Evolutionary conservation across 768 basidiomycete genomes (phyloP), one percentile per base, ranked within the genome.

Genomic region (Harrya chromipes): DNA sequence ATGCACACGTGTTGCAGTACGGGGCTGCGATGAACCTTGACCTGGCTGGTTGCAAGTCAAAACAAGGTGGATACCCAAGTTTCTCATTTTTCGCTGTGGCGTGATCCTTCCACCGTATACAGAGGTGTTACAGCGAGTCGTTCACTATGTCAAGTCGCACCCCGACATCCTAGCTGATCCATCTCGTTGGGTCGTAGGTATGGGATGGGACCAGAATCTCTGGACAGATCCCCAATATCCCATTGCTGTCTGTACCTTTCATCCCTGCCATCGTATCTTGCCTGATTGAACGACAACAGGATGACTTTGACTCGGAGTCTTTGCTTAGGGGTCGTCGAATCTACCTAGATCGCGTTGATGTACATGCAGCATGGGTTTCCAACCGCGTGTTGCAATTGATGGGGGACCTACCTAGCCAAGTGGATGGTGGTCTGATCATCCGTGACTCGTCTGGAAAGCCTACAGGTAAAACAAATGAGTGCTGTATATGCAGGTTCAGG

Each of bases 121-220:
- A 87, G 90, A 90, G 43, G 75, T 90, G 11, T 65, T 90, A 13
- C 72, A 77, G 4, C 72, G 76, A 1, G 69, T 93, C 29, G 82
- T 82, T 48, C 55, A 66, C 1, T 84, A 85, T 53, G 77, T 92
- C 47, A 59, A 71, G 4, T 65, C 74, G 1, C 79, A 82, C 45
- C 81, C 86, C 0, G 81, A 82, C 34, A 63, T 85, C 6, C 63
- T 70, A 1, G 62, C 74, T 4, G 77, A 88, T 59, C 72, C 69
- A 3, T 70, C 75, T 4, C 70, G 61, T 6, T 97, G 91, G 90
- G 80, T 97, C 36, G 73, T 84, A 57, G 94, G 92, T 11, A 80
- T 87, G 73, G 94, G 94, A 5, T 98, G 94, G 94, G 90, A 98
- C 61, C 93, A 98, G 67, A 95, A 87, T 1, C 75, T 78, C 49